Evolutionary conservation across 345 rosid genomes (phyloP), one percentile per base, ranked within the genome.

Genomic region (Citrus hindsii): DNA sequence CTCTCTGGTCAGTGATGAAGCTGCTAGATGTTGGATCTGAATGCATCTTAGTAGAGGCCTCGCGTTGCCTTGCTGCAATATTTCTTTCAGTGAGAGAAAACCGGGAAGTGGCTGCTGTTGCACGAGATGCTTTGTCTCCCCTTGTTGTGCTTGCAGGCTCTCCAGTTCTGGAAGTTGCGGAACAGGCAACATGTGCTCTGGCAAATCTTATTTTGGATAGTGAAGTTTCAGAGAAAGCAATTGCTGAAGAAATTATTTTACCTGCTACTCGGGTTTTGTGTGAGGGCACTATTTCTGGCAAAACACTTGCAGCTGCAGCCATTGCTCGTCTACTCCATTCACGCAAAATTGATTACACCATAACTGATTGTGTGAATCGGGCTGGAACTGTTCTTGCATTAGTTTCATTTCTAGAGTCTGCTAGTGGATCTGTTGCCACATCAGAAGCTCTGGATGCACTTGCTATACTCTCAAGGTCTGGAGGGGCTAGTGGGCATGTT

Each of bases 221-320:
- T 79, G 98, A 94, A 84, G 91, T 85, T 72, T 87, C 98, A 18
- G 96, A 90, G 83, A 92, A 80, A 85, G 94, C 92, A 25, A 73
- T 85, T 73, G 87, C 93, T 66, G 95, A 94, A 75, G 94, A 92
- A 82, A 91, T 97, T 80, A 88, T 94, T 82, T 78, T 93, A 85
- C 97, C 98, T 62, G 94, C 98, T 77, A 94, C 99, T 64, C 90
- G 94, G 83, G 89, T 97, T 79, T 85, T 97, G 87, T 91, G 86
- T 78, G 99, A 97, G 87, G 98, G 98, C 79, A 86, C 97, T 22
- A 85, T 91, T 80, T 83, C 93, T 79, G 98, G 98, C 65, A 94
- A 90, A 92, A 91, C 93, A 69, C 98, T 85, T 84, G 99, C 98
- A 73, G 98, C 99, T 78, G 98, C 99, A 67, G 98, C 98, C 79